Evolutionary conservation across 225 moss, liverwort and hornwort genomes (phyloP), one percentile per base, ranked within the genome.

Genomic region (Marchantia polymorpha): DNA sequence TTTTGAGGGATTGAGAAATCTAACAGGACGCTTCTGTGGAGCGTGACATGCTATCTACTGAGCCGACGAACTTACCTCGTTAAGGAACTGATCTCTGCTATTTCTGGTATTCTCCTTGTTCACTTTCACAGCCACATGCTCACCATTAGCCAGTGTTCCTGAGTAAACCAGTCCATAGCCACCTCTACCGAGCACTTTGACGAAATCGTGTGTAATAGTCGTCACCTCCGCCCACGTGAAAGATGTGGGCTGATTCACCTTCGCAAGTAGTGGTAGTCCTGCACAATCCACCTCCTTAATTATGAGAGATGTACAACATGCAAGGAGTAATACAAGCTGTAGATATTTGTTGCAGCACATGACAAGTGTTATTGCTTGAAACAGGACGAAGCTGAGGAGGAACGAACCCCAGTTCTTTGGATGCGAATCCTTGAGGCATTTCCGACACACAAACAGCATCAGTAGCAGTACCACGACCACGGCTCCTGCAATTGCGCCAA

Each of bases 111-210:
- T 82, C 29, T 13, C 76, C 22, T 65, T 75, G 59, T 75, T 64
- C 55, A 82, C 82, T 67, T 82, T 82, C 53, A 82, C 76, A 20
- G 82, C 82, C 14, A 82, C 76, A n/a, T 82, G 69, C 27, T 30
- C 68, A 68, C 82, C 77, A 77, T 69, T 69, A 51, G 55, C 22
- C 11, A 68, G 58, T 55, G 69, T 52, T 12, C 82, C 82, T 7
- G 48, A 82, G 29, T 68, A 82, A 16, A 82, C 82, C 26, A 68
- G 25, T 68, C 82, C 82, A 70, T 52, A 82, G 12, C 82, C 82
- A 20, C 82, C 82, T 77, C 49, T 76, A 30, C 82, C 82, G 17
- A 82, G 53, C n/a, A 55, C 11, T 48, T 3, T 77, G 6, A 53
- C 66, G 56, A 82, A 77, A 50, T 76, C 55, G 9, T n/a, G 70